Percentiles rank a stretch among this genome's conserved stretches.
These are phyloP conservation scores for Cyberlindnera maritima DNA, from an alignment of 805 yeast genomes.

Conservation along the genomic window DNA sequence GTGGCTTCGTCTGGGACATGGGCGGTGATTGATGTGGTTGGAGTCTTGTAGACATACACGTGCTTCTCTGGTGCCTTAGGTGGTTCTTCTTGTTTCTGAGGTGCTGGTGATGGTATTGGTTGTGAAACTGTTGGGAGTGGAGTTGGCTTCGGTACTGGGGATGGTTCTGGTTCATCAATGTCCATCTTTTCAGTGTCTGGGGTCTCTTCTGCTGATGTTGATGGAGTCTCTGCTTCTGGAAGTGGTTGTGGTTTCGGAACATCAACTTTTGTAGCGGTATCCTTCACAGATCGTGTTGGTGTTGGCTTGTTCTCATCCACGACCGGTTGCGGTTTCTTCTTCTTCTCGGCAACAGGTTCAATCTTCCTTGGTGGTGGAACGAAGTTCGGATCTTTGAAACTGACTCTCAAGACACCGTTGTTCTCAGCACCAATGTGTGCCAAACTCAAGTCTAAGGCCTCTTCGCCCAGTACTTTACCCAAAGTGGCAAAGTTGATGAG, in stretches of 20 bases:
- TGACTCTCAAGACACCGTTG: constrained; percentile 26
- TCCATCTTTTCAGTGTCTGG: neutral
- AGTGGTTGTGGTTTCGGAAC: constrained; percentile 1
- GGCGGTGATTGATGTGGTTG: constrained; percentile 14
- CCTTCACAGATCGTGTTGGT: neutral
- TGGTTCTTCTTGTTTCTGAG: neutral
- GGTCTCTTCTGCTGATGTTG: neutral
- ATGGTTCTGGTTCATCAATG: constrained; percentile 1
- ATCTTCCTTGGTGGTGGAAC: neutral
- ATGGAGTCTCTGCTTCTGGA: neutral
- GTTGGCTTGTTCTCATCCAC: neutral
- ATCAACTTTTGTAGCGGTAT: neutral
- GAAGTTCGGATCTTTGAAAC: constrained; percentile 7
- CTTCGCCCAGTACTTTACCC: constrained; percentile 17
- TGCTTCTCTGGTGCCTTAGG: constrained; percentile 20
- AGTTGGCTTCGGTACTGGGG: neutral
- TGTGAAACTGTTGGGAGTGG: neutral
- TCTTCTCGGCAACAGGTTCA: neutral
- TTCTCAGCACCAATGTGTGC: constrained; percentile 24
- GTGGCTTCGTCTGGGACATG: constrained; percentile 33
- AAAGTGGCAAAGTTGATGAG: constrained; percentile 23
- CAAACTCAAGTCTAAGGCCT: constrained; percentile 11
- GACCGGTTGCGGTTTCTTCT: neutral
- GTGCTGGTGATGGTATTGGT: neutral
- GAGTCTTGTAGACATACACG: constrained; percentile 23